A percentile compares a stretch with the other conserved stretches of the same genome.
Evolutionary conservation across 345 rosid species (phyloP).

Genomic region (Boechera stricta): DNA sequence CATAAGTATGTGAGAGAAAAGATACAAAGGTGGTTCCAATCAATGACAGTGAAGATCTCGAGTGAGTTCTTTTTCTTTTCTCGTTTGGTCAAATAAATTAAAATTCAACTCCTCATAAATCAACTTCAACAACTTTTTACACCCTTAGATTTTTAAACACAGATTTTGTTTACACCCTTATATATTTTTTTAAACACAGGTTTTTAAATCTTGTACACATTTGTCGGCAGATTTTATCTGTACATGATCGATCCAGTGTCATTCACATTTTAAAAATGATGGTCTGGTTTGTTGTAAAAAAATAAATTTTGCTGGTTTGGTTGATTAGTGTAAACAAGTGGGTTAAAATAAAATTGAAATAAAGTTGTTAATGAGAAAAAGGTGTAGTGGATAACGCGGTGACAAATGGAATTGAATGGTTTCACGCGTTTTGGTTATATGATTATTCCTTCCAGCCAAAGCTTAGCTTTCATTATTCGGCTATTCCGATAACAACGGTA

Average conservation of each 20-base stretch:
- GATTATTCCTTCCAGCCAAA: conserved; percentile 57
- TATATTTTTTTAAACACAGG: too few relatives aligned
- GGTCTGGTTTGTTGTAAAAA: neutral
- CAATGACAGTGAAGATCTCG: conserved; percentile 43
- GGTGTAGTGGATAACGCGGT: conserved; percentile 29
- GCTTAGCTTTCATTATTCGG: conserved; percentile 45
- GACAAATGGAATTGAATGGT: conserved; percentile 35
- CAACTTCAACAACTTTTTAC: conserved; percentile 33
- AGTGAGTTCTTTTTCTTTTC: neutral
- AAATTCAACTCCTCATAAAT: conserved; percentile 22
- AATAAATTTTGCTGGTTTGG: neutral
- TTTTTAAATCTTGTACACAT: neutral
- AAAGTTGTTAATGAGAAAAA: conserved; percentile 11
- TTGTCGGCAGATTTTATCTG: neutral
- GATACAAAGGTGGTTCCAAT: conserved; percentile 36
- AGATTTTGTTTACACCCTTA: neutral
- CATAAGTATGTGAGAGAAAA: conserved; percentile 36
- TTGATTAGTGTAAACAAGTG: neutral
- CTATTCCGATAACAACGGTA: conserved; percentile 15
- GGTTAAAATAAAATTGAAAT: neutral
- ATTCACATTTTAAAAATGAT: conserved; percentile 2
- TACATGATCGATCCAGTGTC: neutral
- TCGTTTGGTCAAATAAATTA: conserved; percentile 30
- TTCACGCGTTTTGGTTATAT: conserved; percentile 56
- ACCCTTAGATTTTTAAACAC: neutral